A percentile compares a stretch with the other conserved stretches of the same genome.
Conservation (phyloP, 164 flowering plant genomes). For the Magnolia changhungtana region DNA sequence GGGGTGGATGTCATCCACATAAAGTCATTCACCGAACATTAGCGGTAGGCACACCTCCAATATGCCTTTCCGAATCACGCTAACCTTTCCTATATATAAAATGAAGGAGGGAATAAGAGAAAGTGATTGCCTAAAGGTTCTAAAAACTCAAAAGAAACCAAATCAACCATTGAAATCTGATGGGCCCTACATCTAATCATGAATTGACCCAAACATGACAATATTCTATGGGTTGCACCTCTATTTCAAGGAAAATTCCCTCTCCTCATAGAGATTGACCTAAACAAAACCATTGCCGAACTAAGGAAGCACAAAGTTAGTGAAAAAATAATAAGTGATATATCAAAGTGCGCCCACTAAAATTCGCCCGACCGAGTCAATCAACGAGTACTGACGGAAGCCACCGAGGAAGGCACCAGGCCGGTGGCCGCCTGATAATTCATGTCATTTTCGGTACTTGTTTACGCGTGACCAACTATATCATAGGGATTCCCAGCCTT, state of each 20-base stretch:
- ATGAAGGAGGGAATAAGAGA: background rate
- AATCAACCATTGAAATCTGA: slow-evolving; percentile 19
- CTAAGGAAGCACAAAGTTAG: background rate
- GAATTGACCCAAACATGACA: slow-evolving; percentile 26
- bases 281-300: slow-evolving; percentile 10
- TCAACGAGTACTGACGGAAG: background rate
- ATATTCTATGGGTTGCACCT: background rate
- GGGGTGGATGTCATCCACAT: background rate
- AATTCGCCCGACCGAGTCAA: background rate
- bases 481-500: slow-evolving; percentile 25
- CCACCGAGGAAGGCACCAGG: background rate
- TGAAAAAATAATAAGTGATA: background rate
- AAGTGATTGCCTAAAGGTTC: slow-evolving; percentile 12
- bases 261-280: slow-evolving; percentile 17
- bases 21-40: background rate
- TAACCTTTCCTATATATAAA: too few species aligned
- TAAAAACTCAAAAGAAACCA: background rate
- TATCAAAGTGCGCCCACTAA: background rate
- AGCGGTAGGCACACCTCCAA: background rate
- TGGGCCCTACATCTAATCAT: slow-evolving; percentile 31
- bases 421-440: background rate
- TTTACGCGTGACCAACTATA: slow-evolving; percentile 42
- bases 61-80: too few species aligned
- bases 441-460: slow-evolving; percentile 17
- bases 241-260: slow-evolving; percentile 11